Evolutionary conservation across 208 protist species (phyloP).

Genomic region (Leishmania martiniquensis): DNA sequence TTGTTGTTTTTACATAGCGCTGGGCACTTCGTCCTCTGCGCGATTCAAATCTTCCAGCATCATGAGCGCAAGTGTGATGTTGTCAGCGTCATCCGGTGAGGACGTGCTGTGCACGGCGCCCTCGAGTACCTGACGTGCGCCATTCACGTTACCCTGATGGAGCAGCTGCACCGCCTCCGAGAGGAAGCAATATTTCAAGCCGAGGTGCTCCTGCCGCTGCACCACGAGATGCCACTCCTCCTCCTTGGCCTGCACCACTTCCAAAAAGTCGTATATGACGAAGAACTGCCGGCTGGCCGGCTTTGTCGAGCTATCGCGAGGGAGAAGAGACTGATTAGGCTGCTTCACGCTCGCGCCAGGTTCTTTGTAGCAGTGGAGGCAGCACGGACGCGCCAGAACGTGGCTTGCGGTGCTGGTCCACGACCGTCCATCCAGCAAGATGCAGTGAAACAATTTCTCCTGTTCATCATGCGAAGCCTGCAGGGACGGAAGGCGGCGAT

Average conservation of each 20-base stretch:
- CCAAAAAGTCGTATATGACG: slow-evolving; percentile 67
- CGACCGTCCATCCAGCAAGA: slow-evolving; percentile 60
- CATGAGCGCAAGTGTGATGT: slow-evolving; percentile 47
- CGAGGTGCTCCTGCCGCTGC: slow-evolving; percentile 54
- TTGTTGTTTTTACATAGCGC: slow-evolving; percentile 5
- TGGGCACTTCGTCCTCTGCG: slow-evolving; percentile 10
- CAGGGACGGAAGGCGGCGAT: slow-evolving; percentile 39
- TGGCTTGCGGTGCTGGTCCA: slow-evolving; percentile 47
- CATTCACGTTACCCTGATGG: slow-evolving; percentile 49
- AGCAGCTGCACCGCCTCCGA: slow-evolving; percentile 62
- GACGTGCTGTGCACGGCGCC: slow-evolving; percentile 9
- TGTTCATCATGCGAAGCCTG: background rate
- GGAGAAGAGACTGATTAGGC: slow-evolving; percentile 6
- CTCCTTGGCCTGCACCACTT: slow-evolving; percentile 42
- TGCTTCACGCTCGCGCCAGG: background rate
- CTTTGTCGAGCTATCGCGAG: background rate
- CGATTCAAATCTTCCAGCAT: slow-evolving; percentile 51
- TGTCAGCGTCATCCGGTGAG: slow-evolving; percentile 23
- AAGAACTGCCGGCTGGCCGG: slow-evolving; percentile 18
- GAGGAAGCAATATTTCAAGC: slow-evolving; percentile 50
- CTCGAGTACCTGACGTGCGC: slow-evolving; percentile 29
- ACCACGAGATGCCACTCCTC: slow-evolving; percentile 80
- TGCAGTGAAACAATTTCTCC: slow-evolving; percentile 38
- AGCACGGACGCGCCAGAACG: slow-evolving; percentile 62
- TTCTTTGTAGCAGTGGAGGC: slow-evolving; percentile 25